Percentiles rank a stretch among this genome's conserved stretches.
Conservation (phyloP, 1,284 basidiomycete species). For the Lignosus rhinocerotis region DNA sequence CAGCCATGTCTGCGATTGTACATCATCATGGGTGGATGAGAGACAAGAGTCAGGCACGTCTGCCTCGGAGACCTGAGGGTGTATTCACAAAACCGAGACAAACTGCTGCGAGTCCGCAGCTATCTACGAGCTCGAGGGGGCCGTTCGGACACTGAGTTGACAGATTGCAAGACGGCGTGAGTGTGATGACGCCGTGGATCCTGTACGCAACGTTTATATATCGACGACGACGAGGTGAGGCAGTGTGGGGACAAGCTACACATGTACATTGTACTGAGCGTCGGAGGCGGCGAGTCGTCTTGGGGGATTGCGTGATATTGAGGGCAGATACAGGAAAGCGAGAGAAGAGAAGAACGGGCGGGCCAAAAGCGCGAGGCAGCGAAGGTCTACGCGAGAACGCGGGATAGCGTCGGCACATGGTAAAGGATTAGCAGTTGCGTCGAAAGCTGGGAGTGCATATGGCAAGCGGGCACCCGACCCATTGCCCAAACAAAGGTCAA, state of each 20-base stretch:
- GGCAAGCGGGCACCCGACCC: slow-evolving; percentile 1
- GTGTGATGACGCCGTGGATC: neutral
- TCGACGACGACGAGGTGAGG: neutral
- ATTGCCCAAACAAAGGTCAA: neutral
- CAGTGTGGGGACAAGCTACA: slow-evolving; percentile 10
- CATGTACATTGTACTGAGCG: slow-evolving; percentile 10
- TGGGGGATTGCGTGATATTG: neutral
- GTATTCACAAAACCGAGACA: neutral
- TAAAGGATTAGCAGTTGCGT: neutral
- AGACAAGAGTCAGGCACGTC: neutral
- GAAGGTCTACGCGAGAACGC: neutral
- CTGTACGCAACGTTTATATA: slow-evolving; percentile 1
- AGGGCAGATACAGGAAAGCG: neutral
- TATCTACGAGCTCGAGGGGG: neutral
- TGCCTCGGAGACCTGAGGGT: neutral
- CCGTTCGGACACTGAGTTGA: neutral
- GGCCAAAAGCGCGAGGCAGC: neutral
- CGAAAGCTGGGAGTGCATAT: neutral
- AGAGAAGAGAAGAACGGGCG: neutral
- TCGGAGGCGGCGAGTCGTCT: neutral
- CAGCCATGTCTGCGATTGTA: slow-evolving; percentile 21
- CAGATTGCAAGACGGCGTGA: neutral
- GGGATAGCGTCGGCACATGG: neutral
- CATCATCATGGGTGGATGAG: slow-evolving; percentile 10
- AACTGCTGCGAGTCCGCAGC: slow-evolving; percentile 3